Evolutionary conservation across 805 yeast genomes (phyloP).

Genomic region (Torulaspora microellipsoides): DNA sequence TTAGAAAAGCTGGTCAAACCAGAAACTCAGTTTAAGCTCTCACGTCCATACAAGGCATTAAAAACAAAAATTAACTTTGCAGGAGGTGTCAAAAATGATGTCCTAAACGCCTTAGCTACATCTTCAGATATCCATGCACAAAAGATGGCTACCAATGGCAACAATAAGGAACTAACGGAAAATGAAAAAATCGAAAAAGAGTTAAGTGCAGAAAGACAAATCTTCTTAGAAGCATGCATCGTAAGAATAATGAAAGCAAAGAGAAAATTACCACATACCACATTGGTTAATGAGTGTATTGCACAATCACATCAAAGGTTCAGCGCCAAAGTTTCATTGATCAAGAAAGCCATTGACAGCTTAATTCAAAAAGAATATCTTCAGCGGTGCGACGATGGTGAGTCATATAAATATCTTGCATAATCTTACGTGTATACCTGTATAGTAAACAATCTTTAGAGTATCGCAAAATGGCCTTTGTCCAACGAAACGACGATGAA

Average conservation of each 20-base stretch:
- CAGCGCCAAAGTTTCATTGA: slow-evolving; percentile 78
- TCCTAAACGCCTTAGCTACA: slow-evolving; percentile 20
- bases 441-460: too few relatives aligned
- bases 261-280: slow-evolving; percentile 70
- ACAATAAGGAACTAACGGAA: slow-evolving; percentile 46
- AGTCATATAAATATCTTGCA: slow-evolving; percentile 77
- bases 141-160: slow-evolving; percentile 10
- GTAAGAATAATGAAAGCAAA: slow-evolving; percentile 96
- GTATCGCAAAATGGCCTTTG: too few relatives aligned
- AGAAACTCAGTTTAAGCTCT: slow-evolving; percentile 62
- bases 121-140: slow-evolving; percentile 21
- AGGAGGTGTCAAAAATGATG: slow-evolving; percentile 45
- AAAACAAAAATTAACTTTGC: slow-evolving; percentile 79
- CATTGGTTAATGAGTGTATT: slow-evolving; percentile 80
- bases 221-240: slow-evolving; percentile 85
- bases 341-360: slow-evolving; percentile 79
- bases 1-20: slow-evolving; percentile 48
- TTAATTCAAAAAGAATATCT: slow-evolving; percentile 84
- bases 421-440: slow-evolving; percentile 25
- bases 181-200: slow-evolving; percentile 68
- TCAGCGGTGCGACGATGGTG: slow-evolving; percentile 66
- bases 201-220: slow-evolving; percentile 79
- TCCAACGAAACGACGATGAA: too few relatives aligned
- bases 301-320: slow-evolving; percentile 78
- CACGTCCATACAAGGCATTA: slow-evolving; percentile 78